Base-by-base conservation (phyloP, 2,329 filamentous ascomycete species). In the Onygena corvina region DNA sequence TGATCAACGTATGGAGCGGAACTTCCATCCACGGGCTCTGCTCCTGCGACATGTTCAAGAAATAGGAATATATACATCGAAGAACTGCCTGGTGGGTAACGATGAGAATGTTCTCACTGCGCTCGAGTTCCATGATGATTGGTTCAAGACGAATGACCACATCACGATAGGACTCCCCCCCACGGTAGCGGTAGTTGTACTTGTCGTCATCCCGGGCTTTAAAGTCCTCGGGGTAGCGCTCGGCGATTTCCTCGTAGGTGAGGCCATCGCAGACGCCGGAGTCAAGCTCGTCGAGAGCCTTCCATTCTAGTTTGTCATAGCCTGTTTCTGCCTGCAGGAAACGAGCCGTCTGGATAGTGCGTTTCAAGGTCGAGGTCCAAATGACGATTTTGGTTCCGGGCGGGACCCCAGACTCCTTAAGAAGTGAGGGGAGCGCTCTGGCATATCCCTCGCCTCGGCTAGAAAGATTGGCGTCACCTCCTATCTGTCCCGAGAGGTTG, bases 121-220 rank as follows among this genome's bases (percentile, higher is more conserved):
- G 80, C 68, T 98, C 92, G 47, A 98, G 75, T 66, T 98, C 92
- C 92, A 98, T 98, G 70, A 98, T 98, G 68, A 98, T 98, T 54
- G 92, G 92, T 64, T 98, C 92, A 0, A 98, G 80, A 0, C 92
- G 87, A 60, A 95, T 96, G 34, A 98, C 92, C 1, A 98, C 90
- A 61, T 98, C 92, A 50, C 90, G 86, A 67, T 98, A 86, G 53
- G 86, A 93, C 70, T 98, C 92, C 48, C 92, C 92, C 54, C 92
- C 92, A 3, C 92, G 83, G 69, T 98, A 98, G 50, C 92, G 87
- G 71, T 98, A 98, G 72, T 98, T 96, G 78, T 96, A 96, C 69
- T 98, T 98, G 74, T 98, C 92, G 57, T 94, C 87, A 66, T 98
- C 92, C 54, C 92, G 86, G 29, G 90, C 88, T 46, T 81, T 80